Percentiles rank a stretch among this genome's conserved stretches.
phyloP scores from a whole-genome alignment of 768 basidiomycete species.

The Phylloporus sp. region DNA sequence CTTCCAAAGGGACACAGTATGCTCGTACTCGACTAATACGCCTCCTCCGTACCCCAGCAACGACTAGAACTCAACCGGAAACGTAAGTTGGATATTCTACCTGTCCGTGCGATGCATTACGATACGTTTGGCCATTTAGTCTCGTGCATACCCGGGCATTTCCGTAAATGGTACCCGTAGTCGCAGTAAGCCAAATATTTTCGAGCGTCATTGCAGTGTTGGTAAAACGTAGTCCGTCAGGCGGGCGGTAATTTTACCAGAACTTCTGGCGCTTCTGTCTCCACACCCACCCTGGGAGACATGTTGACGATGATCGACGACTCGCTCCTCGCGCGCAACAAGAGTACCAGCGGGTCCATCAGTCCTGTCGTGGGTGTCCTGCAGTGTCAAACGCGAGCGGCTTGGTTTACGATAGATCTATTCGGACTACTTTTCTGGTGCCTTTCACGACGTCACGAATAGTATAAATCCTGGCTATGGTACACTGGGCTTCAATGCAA shows the following conservation, averaged over 20 bases:
- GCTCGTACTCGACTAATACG: conserved; percentile 27
- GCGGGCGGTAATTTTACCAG: conserved; percentile 33
- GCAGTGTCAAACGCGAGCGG: too few relatives aligned
- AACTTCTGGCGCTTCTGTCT: conserved; percentile 32
- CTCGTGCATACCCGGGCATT: conserved; percentile 35
- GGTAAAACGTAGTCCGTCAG: conserved; percentile 18
- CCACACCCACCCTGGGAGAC: conserved; percentile 28
- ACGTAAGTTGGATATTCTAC: conserved; percentile 11
- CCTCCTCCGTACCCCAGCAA: conserved; percentile 23
- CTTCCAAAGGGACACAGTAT: conserved; percentile 32
- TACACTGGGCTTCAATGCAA: too few relatives aligned
- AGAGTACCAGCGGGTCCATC: conserved; percentile 36
- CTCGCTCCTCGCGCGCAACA: conserved; percentile 29
- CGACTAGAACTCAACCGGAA: conserved; percentile 27
- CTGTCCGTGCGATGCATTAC: conserved; percentile 17
- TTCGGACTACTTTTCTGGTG: too few relatives aligned
- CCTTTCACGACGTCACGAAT: too few relatives aligned
- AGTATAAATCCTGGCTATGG: too few relatives aligned
- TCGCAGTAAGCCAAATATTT: conserved; percentile 10
- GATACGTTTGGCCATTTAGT: conserved; percentile 18
- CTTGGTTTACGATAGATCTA: too few relatives aligned
- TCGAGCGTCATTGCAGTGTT: conserved; percentile 6
- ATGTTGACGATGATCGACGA: conserved; percentile 36
- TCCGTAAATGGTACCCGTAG: conserved; percentile 33
- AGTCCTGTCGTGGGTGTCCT: conserved; percentile 39